Percentiles rank a stretch among this genome's conserved stretches.
Evolutionary conservation across 371 early-diverging fungal species (phyloP).

Genomic region (Cokeromyces recurvatus): DNA sequence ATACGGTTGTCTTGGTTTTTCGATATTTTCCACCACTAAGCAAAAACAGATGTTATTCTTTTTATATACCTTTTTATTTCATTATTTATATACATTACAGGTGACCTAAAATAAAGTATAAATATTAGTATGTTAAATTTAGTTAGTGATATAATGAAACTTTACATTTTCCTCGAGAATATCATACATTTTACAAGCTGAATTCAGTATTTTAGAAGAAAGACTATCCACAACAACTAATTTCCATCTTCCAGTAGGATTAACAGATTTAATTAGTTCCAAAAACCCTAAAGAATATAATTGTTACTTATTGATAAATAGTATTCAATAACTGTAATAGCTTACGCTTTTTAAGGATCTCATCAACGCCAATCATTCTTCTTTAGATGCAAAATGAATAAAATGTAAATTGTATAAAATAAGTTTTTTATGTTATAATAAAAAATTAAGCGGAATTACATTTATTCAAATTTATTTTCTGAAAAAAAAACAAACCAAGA

Average conservation of each 20-base stretch:
- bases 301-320: background rate
- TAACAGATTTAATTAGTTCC: constrained; percentile 63
- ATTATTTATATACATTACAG: too few species aligned
- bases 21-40: constrained; percentile 64
- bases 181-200: constrained; percentile 88
- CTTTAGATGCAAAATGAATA: background rate
- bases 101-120: constrained; percentile 21
- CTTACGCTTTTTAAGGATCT: constrained; percentile 36
- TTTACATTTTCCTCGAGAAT: constrained; percentile 93
- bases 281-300: constrained; percentile 53
- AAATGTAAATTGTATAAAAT: background rate
- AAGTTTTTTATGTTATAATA: too few species aligned
- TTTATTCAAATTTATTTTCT: too few species aligned
- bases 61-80: too few species aligned
- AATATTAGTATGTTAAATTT: too few species aligned
- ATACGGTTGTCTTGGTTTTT: constrained; percentile 77
- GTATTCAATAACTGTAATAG: background rate
- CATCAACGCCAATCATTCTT: constrained; percentile 41
- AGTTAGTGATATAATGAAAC: too few species aligned
- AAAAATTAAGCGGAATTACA: too few species aligned
- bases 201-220: constrained; percentile 80
- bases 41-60: background rate
- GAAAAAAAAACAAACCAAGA: too few species aligned
- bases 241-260: constrained; percentile 78
- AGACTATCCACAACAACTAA: constrained; percentile 87